Evolutionary conservation across 2,329 filamentous ascomycete species (phyloP).

Genomic region (Trichophyton mentagrophytes): DNA sequence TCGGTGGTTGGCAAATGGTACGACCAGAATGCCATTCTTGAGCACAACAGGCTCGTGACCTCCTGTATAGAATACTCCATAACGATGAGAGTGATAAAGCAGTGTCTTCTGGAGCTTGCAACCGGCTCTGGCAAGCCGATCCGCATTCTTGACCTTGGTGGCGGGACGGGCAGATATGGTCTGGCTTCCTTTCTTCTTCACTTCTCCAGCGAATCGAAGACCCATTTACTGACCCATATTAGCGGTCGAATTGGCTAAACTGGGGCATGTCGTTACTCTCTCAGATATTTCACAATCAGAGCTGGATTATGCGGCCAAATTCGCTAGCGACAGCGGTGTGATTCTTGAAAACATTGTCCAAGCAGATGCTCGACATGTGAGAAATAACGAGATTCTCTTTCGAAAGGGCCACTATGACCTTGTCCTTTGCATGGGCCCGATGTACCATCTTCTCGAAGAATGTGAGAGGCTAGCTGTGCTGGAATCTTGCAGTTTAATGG

Average conservation of each 20-base stretch:
- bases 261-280: background rate
- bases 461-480: background rate
- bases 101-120: background rate
- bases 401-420: background rate
- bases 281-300: background rate
- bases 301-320: background rate
- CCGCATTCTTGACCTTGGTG: background rate
- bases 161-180: conserved; percentile 1
- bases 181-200: background rate
- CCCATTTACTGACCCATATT: background rate
- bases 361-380: background rate
- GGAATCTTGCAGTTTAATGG: background rate
- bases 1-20: background rate
- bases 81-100: background rate
- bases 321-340: background rate
- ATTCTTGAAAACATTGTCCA: background rate
- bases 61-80: background rate
- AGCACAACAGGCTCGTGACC: background rate
- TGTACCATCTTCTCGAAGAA: conserved; percentile 1
- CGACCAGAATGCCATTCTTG: background rate
- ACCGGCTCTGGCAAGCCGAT: background rate
- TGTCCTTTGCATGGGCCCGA: conserved; percentile 3
- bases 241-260: background rate
- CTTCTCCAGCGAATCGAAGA: background rate
- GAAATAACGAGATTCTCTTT: background rate